A percentile compares a stretch with the other conserved stretches of the same genome.
Conservation (phyloP, 768 basidiomycete species). For the Gymnopilus dilepis region DNA sequence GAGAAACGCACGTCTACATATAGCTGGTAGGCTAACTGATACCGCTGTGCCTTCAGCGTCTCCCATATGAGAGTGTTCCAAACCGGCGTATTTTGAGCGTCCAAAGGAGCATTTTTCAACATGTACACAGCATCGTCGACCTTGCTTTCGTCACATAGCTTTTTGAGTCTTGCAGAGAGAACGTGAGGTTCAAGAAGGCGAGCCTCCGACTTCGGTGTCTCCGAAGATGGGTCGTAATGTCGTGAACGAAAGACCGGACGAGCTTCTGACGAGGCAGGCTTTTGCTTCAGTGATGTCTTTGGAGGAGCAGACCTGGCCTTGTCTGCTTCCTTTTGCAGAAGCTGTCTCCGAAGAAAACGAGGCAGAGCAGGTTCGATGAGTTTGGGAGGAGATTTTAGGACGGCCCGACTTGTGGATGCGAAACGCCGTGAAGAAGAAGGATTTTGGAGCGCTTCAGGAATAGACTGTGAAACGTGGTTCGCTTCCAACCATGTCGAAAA, state of each 20-base stretch:
- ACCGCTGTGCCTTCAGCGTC: conserved; percentile 59
- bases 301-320: neutral
- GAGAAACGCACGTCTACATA: conserved; percentile 65
- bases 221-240: conserved; percentile 41
- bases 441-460: conserved; percentile 5
- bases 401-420: conserved; percentile 23
- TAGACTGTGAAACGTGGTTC: conserved; percentile 16
- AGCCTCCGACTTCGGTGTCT: conserved; percentile 34
- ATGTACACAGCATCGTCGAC: conserved; percentile 66
- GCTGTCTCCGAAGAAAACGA: conserved; percentile 27
- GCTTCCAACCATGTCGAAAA: conserved; percentile 27
- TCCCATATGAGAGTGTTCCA: conserved; percentile 85
- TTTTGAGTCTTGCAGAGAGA: conserved; percentile 62
- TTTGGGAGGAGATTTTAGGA: conserved; percentile 7
- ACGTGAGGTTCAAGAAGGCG: conserved; percentile 65
- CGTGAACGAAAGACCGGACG: conserved; percentile 40
- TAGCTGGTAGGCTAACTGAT: conserved; percentile 64
- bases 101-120: conserved; percentile 72
- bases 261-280: conserved; percentile 15
- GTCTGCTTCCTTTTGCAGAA: conserved; percentile 7
- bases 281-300: neutral
- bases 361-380: conserved; percentile 21
- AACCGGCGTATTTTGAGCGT: conserved; percentile 73
- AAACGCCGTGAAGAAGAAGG: conserved; percentile 16
- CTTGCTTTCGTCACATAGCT: conserved; percentile 57